Conservation (phyloP, 2,329 filamentous ascomycete genomes). For the Rutstroemia sp. region DNA sequence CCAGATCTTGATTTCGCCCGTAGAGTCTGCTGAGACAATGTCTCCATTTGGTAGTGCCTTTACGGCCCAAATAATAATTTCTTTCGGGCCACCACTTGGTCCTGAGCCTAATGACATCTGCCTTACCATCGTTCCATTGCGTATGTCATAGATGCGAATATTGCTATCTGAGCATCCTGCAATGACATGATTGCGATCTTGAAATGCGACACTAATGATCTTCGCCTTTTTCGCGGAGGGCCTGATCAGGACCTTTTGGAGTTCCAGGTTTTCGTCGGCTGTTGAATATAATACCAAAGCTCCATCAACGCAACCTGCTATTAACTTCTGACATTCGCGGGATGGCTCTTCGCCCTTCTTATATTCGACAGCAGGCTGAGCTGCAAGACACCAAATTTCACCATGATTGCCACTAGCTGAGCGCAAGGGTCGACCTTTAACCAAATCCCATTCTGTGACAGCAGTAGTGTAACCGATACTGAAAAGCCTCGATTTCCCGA, state of each 20-base stretch:
- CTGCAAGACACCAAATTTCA: constrained; percentile 93
- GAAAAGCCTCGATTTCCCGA: constrained; percentile 79
- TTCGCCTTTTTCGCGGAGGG: constrained; percentile 78
- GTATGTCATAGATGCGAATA: constrained; percentile 85
- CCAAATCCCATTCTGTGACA: constrained; percentile 92
- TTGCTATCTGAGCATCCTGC: constrained; percentile 94
- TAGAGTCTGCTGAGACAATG: constrained; percentile 91
- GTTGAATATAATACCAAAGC: constrained; percentile 82
- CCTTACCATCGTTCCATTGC: constrained; percentile 66
- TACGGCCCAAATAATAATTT: constrained; percentile 88
- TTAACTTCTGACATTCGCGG: constrained; percentile 51
- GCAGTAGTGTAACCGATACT: constrained; percentile 91
- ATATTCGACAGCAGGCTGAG: constrained; percentile 52
- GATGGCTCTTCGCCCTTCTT: constrained; percentile 28
- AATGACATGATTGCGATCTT: constrained; percentile 72
- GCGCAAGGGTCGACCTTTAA: constrained; percentile 66
- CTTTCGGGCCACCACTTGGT: constrained; percentile 66
- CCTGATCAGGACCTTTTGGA: constrained; percentile 67
- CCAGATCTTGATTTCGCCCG: constrained; percentile 89
- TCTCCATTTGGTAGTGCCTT: constrained; percentile 81
- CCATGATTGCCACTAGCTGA: constrained; percentile 89
- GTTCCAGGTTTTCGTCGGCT: constrained; percentile 73
- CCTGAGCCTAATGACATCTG: constrained; percentile 83
- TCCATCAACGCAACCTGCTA: constrained; percentile 86
- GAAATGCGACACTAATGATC: constrained; percentile 86